These are phyloP conservation scores for Erodium chrysanthum DNA, from an alignment of 441 rosid species.

Conservation along the genomic window DNA sequence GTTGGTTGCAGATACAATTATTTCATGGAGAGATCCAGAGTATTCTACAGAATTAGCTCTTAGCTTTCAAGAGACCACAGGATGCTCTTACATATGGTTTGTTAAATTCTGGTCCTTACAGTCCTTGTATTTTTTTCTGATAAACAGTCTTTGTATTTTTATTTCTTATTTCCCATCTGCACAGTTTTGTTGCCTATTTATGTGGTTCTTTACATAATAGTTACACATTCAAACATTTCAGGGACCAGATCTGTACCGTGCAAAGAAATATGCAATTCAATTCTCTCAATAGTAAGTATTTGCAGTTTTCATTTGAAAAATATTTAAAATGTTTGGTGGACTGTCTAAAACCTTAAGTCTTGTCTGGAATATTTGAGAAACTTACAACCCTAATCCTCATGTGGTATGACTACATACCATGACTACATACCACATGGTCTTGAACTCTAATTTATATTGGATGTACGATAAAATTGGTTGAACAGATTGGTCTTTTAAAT, in stretches of 20 bases:
- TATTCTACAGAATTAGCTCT: constrained; percentile 83
- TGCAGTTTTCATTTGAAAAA: background rate
- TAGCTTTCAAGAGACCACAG: constrained; percentile 92
- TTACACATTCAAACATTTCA: constrained; percentile 19
- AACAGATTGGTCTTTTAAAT: background rate
- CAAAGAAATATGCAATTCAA: constrained; percentile 80
- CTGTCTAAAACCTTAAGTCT: background rate
- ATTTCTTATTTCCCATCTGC: constrained; percentile 8
- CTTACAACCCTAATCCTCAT: background rate
- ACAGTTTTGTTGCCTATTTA: constrained; percentile 13
- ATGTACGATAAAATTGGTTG: background rate
- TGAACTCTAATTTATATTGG: background rate
- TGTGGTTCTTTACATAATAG: constrained; percentile 13
- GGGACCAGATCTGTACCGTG: constrained; percentile 83
- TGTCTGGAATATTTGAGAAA: background rate
- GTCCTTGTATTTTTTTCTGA: constrained; percentile 3
- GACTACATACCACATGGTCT: too few species aligned
- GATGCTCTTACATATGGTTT: constrained; percentile 90
- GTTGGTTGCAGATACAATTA: constrained; percentile 66
- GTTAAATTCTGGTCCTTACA: constrained; percentile 4
- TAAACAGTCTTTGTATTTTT: constrained; percentile 1
- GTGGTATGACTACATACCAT: background rate
- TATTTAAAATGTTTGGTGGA: background rate
- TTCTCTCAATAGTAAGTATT: constrained; percentile 67
- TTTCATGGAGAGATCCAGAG: constrained; percentile 97